These are phyloP conservation scores for Zasmidium angulare DNA, from an alignment of 2,329 filamentous ascomycete species.

Conservation along the genomic window DNA sequence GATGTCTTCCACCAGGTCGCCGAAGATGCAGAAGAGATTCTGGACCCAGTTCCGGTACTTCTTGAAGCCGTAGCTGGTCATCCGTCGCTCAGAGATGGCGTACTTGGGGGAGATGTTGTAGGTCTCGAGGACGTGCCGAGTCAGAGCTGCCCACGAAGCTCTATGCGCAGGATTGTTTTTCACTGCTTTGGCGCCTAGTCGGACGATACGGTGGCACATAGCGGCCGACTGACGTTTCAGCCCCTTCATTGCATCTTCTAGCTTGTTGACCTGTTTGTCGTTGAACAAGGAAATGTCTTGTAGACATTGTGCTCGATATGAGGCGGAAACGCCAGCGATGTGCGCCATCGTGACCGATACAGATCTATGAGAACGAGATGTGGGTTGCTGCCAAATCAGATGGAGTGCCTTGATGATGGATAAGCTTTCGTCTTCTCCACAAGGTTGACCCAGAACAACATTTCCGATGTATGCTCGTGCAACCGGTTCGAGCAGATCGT, in stretches of 20 bases:
- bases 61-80: neutral
- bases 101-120: neutral
- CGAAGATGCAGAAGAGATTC: neutral
- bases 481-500: neutral
- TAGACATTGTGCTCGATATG: neutral
- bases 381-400: neutral
- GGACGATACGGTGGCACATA: neutral
- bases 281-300: neutral
- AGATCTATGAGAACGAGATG: neutral
- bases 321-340: neutral
- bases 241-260: neutral
- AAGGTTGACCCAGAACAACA: neutral
- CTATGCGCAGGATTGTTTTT: neutral
- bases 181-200: neutral
- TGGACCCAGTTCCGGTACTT: constrained; percentile 4
- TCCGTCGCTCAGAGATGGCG: neutral
- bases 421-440: neutral
- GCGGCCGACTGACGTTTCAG: neutral
- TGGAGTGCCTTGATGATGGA: neutral
- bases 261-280: neutral
- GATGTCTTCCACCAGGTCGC: neutral
- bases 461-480: neutral
- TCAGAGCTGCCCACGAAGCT: neutral
- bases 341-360: neutral
- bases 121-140: neutral